A percentile compares a stretch with the other conserved stretches of the same genome.
These are phyloP conservation scores for Bacterosira constricta DNA, from an alignment of 108 stramenopile genomes.

Conservation along the genomic window DNA sequence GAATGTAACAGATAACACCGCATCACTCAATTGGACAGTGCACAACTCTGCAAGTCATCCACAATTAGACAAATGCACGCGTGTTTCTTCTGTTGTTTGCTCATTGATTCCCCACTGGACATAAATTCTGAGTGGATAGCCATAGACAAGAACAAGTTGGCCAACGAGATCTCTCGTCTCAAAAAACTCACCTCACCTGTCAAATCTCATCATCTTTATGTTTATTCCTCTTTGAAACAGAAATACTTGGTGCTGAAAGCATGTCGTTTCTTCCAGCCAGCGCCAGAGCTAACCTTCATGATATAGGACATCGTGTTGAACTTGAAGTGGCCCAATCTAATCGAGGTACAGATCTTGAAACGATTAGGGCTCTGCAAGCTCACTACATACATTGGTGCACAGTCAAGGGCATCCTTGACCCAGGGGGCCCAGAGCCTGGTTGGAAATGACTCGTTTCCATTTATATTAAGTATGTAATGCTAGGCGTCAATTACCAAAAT, in stretches of 20 bases:
- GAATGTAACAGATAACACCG: slow-evolving; percentile 2
- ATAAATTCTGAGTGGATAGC: slow-evolving; percentile 8
- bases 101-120: slow-evolving; percentile 10
- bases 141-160: not conserved
- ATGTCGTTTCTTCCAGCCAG: slow-evolving; percentile 5
- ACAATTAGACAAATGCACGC: slow-evolving; percentile 1
- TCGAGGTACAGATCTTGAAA: not conserved
- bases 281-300: not conserved
- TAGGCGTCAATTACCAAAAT: not conserved
- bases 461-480: not conserved
- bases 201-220: not conserved
- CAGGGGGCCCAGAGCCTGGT: not conserved
- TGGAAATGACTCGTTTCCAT: not conserved
- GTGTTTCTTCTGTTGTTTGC: not conserved
- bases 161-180: slow-evolving; percentile 32
- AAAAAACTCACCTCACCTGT: not conserved
- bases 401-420: not conserved
- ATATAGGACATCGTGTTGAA: slow-evolving; percentile 10
- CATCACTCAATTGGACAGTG: slow-evolving; percentile 1
- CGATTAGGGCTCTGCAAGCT: not conserved
- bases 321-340: slow-evolving; percentile 4
- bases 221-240: slow-evolving; percentile 23
- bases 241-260: not conserved
- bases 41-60: slow-evolving; percentile 2
- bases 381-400: not conserved